phyloP scores from a whole-genome alignment of 2,329 filamentous ascomycete genomes.

The Pseudohalonectria lignicola region DNA sequence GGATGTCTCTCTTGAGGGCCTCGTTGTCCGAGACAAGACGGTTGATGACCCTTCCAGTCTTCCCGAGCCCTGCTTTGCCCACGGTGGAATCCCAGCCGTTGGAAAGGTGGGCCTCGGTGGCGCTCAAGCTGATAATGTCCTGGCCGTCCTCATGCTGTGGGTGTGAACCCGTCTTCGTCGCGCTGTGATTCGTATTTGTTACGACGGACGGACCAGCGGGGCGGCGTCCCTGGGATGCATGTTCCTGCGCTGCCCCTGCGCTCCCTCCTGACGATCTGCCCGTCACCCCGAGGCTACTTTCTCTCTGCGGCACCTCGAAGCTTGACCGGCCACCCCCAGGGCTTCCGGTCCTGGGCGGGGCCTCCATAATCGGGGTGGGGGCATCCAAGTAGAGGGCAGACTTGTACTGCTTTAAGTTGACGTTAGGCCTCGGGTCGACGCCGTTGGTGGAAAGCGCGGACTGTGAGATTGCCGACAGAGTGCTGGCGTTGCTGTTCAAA shows the following conservation, averaged over 20 bases:
- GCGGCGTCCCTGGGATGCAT: conserved; percentile 9
- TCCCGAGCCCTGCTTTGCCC: conserved; percentile 59
- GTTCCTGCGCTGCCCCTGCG: background rate
- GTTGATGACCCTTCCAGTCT: conserved; percentile 72
- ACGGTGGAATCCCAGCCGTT: conserved; percentile 50
- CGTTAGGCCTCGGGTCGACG: conserved; percentile 15
- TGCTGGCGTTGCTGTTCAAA: conserved; percentile 41
- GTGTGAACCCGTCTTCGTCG: conserved; percentile 13
- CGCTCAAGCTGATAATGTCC: conserved; percentile 20
- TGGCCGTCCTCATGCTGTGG: background rate
- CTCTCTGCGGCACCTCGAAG: conserved; percentile 15
- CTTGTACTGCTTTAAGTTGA: conserved; percentile 23
- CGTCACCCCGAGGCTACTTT: conserved; percentile 8
- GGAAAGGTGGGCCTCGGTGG: conserved; percentile 11
- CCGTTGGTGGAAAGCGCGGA: conserved; percentile 19
- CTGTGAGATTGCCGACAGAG: conserved; percentile 27
- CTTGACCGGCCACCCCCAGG: conserved; percentile 7
- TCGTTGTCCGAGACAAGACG: conserved; percentile 73
- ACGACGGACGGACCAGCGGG: too few species aligned
- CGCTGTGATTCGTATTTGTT: conserved; percentile 15
- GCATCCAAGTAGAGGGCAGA: conserved; percentile 6
- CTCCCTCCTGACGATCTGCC: background rate
- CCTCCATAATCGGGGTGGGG: conserved; percentile 6
- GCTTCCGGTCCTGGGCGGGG: conserved; percentile 6
- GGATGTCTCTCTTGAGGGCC: conserved; percentile 60